Evolutionary conservation across 2,329 filamentous ascomycete genomes (phyloP).

Genomic region (Hypomyces perniciosus): DNA sequence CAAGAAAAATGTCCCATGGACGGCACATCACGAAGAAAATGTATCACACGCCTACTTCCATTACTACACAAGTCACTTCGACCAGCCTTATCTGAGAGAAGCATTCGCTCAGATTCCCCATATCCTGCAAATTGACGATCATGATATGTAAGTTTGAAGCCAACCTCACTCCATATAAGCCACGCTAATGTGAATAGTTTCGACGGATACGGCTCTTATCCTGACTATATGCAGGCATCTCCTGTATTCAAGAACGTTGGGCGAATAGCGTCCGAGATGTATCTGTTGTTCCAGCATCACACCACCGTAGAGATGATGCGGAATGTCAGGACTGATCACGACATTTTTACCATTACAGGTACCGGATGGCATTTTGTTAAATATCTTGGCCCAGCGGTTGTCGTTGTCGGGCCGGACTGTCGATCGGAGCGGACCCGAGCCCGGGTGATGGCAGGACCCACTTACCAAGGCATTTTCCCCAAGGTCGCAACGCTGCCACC

Average conservation of each 20-base stretch:
- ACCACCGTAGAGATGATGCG: conserved; percentile 90
- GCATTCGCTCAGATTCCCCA: conserved; percentile 97
- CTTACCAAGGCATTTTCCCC: conserved; percentile 95
- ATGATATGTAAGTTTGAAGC: conserved; percentile 76
- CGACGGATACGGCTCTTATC: conserved; percentile 94
- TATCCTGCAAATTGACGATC: conserved; percentile 86
- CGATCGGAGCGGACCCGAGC: conserved; percentile 85
- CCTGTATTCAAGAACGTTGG: conserved; percentile 99
- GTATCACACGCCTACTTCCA: conserved; percentile 96
- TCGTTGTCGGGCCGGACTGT: conserved; percentile 84
- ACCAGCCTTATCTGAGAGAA: conserved; percentile 89
- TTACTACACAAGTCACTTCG: conserved; percentile 97
- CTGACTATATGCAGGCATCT: conserved; percentile 96
- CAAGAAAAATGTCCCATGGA: conserved; percentile 85
- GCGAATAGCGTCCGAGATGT: conserved; percentile 93
- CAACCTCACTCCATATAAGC: conserved; percentile 12
- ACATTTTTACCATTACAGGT: conserved; percentile 96
- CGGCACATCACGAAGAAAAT: conserved; percentile 90
- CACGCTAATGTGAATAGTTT: conserved; percentile 54
- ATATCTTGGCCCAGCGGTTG: conserved; percentile 84
- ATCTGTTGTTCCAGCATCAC: conserved; percentile 95
- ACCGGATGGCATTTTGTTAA: conserved; percentile 98
- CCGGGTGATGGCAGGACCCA: conserved; percentile 91
- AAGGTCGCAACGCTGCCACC: conserved; percentile 87
- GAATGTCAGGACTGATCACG: conserved; percentile 78